Evolutionary conservation across 768 basidiomycete species (phyloP), one percentile per base, ranked within the genome.

Genomic region (Amanita inopinata): DNA sequence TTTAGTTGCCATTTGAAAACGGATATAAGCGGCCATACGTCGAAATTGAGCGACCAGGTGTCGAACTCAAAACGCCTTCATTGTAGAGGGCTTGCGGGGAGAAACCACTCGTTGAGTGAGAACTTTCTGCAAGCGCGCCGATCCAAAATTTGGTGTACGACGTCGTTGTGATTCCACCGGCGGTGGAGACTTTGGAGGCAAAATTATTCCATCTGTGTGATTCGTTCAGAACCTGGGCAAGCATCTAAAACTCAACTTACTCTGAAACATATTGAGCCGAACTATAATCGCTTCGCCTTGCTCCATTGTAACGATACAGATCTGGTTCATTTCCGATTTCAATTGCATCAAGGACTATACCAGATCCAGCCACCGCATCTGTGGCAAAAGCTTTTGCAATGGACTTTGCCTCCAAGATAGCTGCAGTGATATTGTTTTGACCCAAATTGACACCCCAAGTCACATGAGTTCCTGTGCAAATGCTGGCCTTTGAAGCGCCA

Each of bases 361-460:
- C 62, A 0, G 68, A 61, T 33, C 51, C 35, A 31, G 51, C 56
- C 22, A 78, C 53, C 2, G 60, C 56, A 1, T 61, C 37, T 3
- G 65, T 66, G n/a, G 58, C 43, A 49, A 80, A 80, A 0, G 71
- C 72, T 28, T 62, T 62, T 4, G 64, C 39, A 40, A 81, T 67
- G 0, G 74, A 66, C 42, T 61, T 57, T 0, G 74, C 69, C 50
- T 68, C 68, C 6, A 73, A 61, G 45, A 66, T 67, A 0, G 63
- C 66, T 4, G 71, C 64, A 46, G 73, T 76, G 39, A 76, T 20
- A 48, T 76, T 77, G 33, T 63, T 56, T 43, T 60, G 54, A 4
- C 77, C 78, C n/a, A 83, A 59, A 56, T 84, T 83, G 35, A 83
- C 61, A 10, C 79, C 80, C 78, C 78, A 83, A 10, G 65, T 74